Evolutionary conservation across 73 alveolate species (phyloP).

Genomic region (Durusdinium trenchii): DNA sequence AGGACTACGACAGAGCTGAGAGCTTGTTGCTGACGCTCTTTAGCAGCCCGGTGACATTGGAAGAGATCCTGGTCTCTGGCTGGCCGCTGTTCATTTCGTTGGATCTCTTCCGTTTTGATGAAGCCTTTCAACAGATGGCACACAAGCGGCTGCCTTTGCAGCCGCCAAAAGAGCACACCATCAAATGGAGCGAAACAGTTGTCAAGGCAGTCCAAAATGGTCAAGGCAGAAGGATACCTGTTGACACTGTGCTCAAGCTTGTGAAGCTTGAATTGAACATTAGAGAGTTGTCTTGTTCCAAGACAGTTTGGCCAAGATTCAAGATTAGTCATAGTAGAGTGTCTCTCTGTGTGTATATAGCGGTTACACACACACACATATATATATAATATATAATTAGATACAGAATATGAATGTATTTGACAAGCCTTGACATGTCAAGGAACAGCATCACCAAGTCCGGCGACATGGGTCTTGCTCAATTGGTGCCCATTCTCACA

Average conservation of each 20-base stretch:
- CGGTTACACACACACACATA: no score
- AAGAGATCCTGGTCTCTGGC: constrained; percentile 57
- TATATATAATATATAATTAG: no score
- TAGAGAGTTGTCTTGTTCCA: no score
- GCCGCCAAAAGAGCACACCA: neutral
- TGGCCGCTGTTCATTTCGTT: constrained; percentile 54
- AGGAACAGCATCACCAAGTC: constrained; percentile 60
- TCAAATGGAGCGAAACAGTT: constrained; percentile 10
- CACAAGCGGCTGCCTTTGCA: constrained; percentile 10
- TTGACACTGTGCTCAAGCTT: neutral
- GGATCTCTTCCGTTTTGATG: constrained; percentile 39
- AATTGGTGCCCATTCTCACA: constrained; percentile 40
- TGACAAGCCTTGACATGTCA: neutral
- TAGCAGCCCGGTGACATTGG: constrained; percentile 43
- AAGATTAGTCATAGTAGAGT: no score
- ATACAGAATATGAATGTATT: neutral
- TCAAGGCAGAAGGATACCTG: neutral
- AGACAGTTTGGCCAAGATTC: no score
- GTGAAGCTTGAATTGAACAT: neutral
- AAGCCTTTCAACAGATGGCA: constrained; percentile 38
- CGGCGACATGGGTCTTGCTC: constrained; percentile 12
- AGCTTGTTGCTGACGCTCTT: neutral
- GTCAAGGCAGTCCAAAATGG: neutral
- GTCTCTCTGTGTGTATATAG: neutral
- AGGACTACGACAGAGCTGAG: constrained; percentile 48